Conservation (phyloP, 129 eudicot genomes). For the Erigeron canadensis region DNA sequence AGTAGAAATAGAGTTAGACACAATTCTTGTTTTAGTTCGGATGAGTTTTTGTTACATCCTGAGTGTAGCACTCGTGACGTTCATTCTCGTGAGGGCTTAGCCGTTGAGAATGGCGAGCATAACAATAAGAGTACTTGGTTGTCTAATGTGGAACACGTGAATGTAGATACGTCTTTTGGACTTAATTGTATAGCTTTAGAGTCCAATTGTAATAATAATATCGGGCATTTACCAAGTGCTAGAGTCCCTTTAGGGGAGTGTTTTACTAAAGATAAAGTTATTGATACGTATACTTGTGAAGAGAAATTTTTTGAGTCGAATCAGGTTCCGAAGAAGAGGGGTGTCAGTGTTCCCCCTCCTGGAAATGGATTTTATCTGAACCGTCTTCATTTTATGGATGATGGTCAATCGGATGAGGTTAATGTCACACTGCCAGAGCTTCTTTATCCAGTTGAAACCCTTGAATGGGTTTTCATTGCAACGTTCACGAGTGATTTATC, state of each 20-base stretch:
- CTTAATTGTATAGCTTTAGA: slow-evolving; percentile 30
- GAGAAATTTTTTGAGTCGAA: slow-evolving; percentile 22
- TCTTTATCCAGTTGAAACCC: slow-evolving; percentile 70
- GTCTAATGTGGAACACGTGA: slow-evolving; percentile 9
- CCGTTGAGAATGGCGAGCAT: not conserved
- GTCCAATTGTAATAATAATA: slow-evolving; percentile 31
- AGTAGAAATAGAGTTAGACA: slow-evolving; percentile 30
- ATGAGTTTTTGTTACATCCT: not conserved
- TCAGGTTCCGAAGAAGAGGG: slow-evolving; percentile 29
- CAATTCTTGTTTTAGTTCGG: slow-evolving; percentile 16
- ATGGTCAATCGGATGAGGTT: slow-evolving; percentile 29
- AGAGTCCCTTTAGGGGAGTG: slow-evolving; percentile 26
- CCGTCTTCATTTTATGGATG: slow-evolving; percentile 57
- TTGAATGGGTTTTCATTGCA: slow-evolving; percentile 62
- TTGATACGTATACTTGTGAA: slow-evolving; percentile 13
- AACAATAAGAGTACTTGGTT: not conserved
- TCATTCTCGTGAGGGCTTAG: slow-evolving; percentile 26
- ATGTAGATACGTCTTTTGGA: slow-evolving; percentile 5
- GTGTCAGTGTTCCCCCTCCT: slow-evolving; percentile 54
- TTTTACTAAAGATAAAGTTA: slow-evolving; percentile 19
- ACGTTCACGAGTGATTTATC: slow-evolving; percentile 79
- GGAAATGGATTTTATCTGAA: slow-evolving; percentile 75
- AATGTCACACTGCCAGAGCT: slow-evolving; percentile 80
- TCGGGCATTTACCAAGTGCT: slow-evolving; percentile 11
- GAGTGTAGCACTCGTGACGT: not conserved